Evolutionary conservation across 164 flowering plant species (phyloP), one percentile per base, ranked within the genome.

Genomic region (Stephania yunnanensis): DNA sequence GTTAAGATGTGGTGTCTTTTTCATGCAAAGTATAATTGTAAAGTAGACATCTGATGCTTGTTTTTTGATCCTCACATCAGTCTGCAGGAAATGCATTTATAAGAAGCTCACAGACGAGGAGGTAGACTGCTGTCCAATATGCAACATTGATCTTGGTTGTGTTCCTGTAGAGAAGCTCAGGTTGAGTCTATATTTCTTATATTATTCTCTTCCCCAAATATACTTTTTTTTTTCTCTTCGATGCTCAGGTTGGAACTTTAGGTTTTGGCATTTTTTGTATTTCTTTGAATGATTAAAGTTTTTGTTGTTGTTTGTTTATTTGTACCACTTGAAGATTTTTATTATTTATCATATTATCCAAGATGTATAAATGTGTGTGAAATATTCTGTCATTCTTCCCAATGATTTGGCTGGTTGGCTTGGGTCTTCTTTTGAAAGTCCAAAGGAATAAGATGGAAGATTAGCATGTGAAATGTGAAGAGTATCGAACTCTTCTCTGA

Each of bases 51-150:
- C 74, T 79, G 7, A 75, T 46, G 20, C 68, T 73, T 67, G 30
- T 53, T 1, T 55, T 73, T 50, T 81, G 72, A 36, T 75, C 31
- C 46, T 61, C 71, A 36, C 48, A 73, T 55, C 83, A 95, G 99
- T 93, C 83, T 95, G 99, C 90, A 91, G 96, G 88, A 93, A 87
- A 78, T 95, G 99, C 85, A 95, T 95, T 58, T 87, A 83, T 77
- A 82, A 90, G 78, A 93, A 90, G 80, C 86, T 95, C 7, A 87
- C 90, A 53, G 95, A 91, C 77, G 98, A 91, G 74, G 99, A 87
- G 75, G 74, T 78, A n/a, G 96, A 95, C 71, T 85, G 85, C 80
- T 95, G 99, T 76, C 99, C 99, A 44, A 84, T 92, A 61, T 95
- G 99, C 88, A 83, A 91, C 36, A 86, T 87, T 69, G 92, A 92